Conservation (phyloP, 345 rosid genomes). For the Pseudoturritis turrita region DNA sequence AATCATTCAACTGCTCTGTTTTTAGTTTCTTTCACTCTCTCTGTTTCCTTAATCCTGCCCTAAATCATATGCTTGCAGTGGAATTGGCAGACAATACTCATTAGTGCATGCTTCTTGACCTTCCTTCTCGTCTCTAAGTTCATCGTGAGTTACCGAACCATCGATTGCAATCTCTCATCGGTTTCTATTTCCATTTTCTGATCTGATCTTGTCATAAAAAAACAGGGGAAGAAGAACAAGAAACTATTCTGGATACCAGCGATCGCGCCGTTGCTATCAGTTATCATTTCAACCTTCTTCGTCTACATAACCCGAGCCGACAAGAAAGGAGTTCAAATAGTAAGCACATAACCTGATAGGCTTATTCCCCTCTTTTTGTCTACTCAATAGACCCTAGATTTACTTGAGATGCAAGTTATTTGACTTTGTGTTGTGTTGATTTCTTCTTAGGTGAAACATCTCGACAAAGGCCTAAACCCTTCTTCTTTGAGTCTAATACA, state of each 20-base stretch:
- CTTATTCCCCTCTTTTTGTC: not conserved
- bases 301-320: conserved; percentile 78
- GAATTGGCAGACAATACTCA: conserved; percentile 88
- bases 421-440: not conserved
- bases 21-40: not conserved
- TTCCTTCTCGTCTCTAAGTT: conserved; percentile 70
- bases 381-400: not conserved
- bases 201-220: not conserved
- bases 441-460: conserved; percentile 53
- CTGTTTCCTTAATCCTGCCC: not conserved
- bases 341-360: conserved; percentile 29
- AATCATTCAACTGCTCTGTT: not conserved
- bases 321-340: conserved; percentile 75
- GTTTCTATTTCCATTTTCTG: not conserved
- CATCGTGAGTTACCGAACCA: conserved; percentile 45
- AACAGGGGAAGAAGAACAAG: conserved; percentile 77
- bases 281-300: conserved; percentile 66
- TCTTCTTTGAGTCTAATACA: conserved; percentile 52
- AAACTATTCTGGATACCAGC: conserved; percentile 89
- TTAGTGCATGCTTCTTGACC: conserved; percentile 59
- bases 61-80: conserved; percentile 49
- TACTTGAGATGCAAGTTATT: not conserved
- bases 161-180: not conserved
- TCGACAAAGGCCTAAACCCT: conserved; percentile 80
- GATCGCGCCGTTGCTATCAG: conserved; percentile 73